Evolutionary conservation across 1,284 basidiomycete species (phyloP).

Genomic region (Boletus sp.): DNA sequence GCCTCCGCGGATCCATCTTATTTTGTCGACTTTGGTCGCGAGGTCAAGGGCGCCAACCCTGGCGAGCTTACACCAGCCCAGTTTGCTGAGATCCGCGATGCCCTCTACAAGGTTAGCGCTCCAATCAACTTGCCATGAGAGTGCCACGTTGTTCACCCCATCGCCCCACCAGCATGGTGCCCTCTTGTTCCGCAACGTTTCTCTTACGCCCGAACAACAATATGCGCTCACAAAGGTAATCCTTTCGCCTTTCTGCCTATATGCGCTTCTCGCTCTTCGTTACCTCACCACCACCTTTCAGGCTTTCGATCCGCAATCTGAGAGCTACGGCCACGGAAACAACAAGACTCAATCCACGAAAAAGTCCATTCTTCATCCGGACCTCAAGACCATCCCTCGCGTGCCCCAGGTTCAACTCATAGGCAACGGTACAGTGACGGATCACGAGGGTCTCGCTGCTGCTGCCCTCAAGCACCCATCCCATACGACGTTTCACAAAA

Average conservation of each 20-base stretch:
- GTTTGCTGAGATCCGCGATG: conserved; percentile 55
- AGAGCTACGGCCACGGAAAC: conserved; percentile 80
- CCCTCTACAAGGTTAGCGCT: conserved; percentile 59
- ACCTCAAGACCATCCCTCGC: conserved; percentile 82
- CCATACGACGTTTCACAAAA: conserved; percentile 89
- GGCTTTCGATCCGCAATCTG: conserved; percentile 71
- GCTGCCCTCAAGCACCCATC: conserved; percentile 77
- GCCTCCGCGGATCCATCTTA: conserved; percentile 53
- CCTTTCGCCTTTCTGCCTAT: background rate
- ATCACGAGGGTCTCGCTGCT: conserved; percentile 74
- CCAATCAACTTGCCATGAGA: background rate
- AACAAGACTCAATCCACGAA: conserved; percentile 71
- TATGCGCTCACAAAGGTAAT: conserved; percentile 42
- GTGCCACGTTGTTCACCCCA: background rate
- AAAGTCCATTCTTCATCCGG: conserved; percentile 71
- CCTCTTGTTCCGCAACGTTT: conserved; percentile 69
- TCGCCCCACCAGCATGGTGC: conserved; percentile 54
- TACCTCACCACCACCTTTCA: conserved; percentile 23
- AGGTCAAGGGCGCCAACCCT: conserved; percentile 60
- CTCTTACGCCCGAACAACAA: conserved; percentile 77
- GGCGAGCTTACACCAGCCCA: conserved; percentile 50
- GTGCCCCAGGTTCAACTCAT: conserved; percentile 86
- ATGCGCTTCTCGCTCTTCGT: background rate
- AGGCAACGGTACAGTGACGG: conserved; percentile 70
- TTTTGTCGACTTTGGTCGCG: conserved; percentile 60